A percentile compares a stretch with the other conserved stretches of the same genome.
Conservation (phyloP, 352 stramenopile species). For the Globisporangium spinosum region DNA sequence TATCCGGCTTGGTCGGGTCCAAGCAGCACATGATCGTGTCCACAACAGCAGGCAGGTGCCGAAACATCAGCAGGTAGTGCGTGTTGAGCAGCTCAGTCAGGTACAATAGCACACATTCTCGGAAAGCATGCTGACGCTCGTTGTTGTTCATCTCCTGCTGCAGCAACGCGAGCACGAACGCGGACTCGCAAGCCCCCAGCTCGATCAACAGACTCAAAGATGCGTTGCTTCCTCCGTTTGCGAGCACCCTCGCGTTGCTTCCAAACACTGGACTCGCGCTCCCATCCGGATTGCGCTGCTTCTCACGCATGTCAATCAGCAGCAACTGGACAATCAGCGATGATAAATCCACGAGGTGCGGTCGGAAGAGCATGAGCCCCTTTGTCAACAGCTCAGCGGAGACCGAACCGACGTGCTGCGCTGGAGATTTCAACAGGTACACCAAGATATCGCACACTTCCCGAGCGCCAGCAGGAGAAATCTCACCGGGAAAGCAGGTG, state of each 20-base stretch:
- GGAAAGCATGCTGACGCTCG: constrained; percentile 61
- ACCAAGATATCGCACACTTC: constrained; percentile 84
- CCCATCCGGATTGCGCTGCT: constrained; percentile 42
- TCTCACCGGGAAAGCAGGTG: constrained; percentile 82
- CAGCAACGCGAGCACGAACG: constrained; percentile 69
- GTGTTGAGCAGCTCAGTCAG: constrained; percentile 81
- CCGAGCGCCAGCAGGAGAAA: constrained; percentile 62
- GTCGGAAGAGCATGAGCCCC: constrained; percentile 79
- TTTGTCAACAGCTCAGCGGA: constrained; percentile 78
- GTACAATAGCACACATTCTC: constrained; percentile 72
- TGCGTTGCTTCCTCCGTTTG: constrained; percentile 60
- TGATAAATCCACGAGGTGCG: constrained; percentile 76
- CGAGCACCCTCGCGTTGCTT: constrained; percentile 41
- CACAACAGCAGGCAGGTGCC: constrained; percentile 76
- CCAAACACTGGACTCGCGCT: constrained; percentile 32
- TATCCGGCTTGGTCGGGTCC: constrained; percentile 81
- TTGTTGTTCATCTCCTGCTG: constrained; percentile 84
- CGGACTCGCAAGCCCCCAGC: constrained; percentile 68
- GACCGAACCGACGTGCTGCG: constrained; percentile 59
- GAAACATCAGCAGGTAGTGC: constrained; percentile 82
- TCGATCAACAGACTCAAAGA: constrained; percentile 77
- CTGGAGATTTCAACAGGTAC: constrained; percentile 47
- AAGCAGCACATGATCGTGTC: constrained; percentile 84
- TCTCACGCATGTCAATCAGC: constrained; percentile 72
- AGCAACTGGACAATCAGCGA: constrained; percentile 70